These are phyloP conservation scores for Paecilomyces fulvus DNA, from an alignment of 2,329 filamentous ascomycete genomes.

Conservation along the genomic window DNA sequence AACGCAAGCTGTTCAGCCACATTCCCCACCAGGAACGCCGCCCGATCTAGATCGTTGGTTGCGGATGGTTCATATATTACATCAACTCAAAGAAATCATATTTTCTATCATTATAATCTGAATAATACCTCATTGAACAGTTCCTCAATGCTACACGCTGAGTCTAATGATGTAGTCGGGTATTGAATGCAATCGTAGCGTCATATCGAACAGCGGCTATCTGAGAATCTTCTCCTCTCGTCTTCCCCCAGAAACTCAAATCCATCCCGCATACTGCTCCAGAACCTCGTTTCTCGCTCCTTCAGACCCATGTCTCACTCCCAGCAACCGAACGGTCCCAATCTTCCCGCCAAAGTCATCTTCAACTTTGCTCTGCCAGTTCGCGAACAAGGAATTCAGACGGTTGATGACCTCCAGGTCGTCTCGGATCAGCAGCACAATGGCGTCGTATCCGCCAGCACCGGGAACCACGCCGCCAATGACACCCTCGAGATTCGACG, in stretches of 20 bases:
- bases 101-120: background rate
- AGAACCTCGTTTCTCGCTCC: constrained; percentile 34
- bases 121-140: background rate
- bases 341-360: constrained; percentile 39
- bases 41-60: background rate
- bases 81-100: background rate
- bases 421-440: constrained; percentile 71
- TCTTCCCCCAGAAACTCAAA: constrained; percentile 12
- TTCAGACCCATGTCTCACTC: constrained; percentile 39
- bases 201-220: background rate
- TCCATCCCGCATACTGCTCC: constrained; percentile 31
- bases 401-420: constrained; percentile 53
- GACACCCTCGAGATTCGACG: constrained; percentile 65
- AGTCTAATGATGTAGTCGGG: background rate
- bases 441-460: constrained; percentile 86
- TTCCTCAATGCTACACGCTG: background rate
- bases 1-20: background rate
- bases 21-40: background rate
- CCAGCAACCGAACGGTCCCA: constrained; percentile 36
- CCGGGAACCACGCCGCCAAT: constrained; percentile 89
- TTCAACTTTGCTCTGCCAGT: constrained; percentile 51
- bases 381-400: constrained; percentile 54
- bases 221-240: background rate
- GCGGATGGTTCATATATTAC: background rate
- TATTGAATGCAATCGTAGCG: background rate